These are phyloP conservation scores for Aspergillus carbonarius DNA, from an alignment of 2,329 filamentous ascomycete genomes.

Conservation along the genomic window DNA sequence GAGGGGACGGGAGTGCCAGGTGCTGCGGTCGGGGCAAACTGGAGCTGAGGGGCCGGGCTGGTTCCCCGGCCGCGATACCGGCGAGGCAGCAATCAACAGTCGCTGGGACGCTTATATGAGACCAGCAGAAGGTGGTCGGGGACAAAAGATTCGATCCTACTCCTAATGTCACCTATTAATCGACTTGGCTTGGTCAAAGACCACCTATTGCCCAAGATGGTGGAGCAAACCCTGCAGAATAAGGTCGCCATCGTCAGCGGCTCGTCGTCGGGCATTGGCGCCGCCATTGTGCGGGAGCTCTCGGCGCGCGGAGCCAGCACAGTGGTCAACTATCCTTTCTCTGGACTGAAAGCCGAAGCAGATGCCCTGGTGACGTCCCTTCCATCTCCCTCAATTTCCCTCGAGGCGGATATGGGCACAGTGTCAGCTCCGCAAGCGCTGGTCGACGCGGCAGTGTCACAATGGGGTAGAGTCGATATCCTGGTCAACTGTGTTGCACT, in stretches of 20 bases:
- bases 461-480: slow-evolving; percentile 43
- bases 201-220: background rate
- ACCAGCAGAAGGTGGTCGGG: background rate
- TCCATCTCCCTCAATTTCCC: slow-evolving; percentile 34
- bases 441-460: slow-evolving; percentile 35
- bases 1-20: background rate
- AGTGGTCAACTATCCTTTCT: slow-evolving; percentile 51
- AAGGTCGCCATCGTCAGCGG: slow-evolving; percentile 29
- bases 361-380: slow-evolving; percentile 30
- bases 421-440: slow-evolving; percentile 37
- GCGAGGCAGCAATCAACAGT: background rate
- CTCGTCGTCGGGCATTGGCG: slow-evolving; percentile 25
- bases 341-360: slow-evolving; percentile 24
- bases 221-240: slow-evolving; percentile 2
- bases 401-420: slow-evolving; percentile 46
- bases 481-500: slow-evolving; percentile 24
- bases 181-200: background rate
- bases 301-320: slow-evolving; percentile 48
- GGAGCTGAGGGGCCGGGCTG: too few species aligned
- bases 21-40: too few species aligned
- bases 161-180: background rate
- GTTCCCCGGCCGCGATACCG: too few species aligned
- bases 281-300: slow-evolving; percentile 36
- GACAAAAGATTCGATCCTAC: background rate
- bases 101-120: background rate